Base-by-base conservation (phyloP, 495 filamentous ascomycete species). In the Alectoria sarmentosa region DNA sequence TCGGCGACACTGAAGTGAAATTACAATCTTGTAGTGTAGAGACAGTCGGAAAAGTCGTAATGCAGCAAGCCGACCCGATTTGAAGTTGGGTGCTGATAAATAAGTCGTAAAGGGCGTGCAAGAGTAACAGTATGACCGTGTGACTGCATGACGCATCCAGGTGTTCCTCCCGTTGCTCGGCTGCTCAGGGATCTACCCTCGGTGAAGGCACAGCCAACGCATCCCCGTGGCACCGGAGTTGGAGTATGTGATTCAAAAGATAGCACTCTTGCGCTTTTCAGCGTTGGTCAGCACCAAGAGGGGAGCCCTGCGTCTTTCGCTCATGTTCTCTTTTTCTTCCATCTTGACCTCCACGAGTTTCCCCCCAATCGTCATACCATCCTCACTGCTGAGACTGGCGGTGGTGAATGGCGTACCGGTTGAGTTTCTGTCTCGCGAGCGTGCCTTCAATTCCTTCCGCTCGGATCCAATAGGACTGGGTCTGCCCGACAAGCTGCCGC, bases 241-340 rank as follows among this genome's bases (percentile, higher is more conserved):
- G 10, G 26, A 56, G 5, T 48, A 8, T 17, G 17, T 52, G n/a
- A 9, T 38, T 72, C 46, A 85, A 68, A 81, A 83, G 71, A 88
- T 77, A 58, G 86, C 80, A 73, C 84, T 89, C 80, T 91, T 96
- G 72, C 92, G 88, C 85, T 96, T 96, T 78, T 95, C 91, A 63
- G 89, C 90, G 72, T 86, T 91, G 64, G 86, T 91, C 58, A 96
- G 82, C 65, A 97, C 88, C 73, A 96, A 84, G 82, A 91, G 87
- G 15, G 91, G 87, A 58, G 88, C 89, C 82, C 87, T 93, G 72
- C 89, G 88, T 72, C 87, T 83, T 58, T 86, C 86, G 48, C 82
- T 81, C 69, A 75, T 76, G 56, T 57, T 41, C 5, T 59, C 54
- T 38, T 73, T 71, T 61, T 69, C 69, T 63, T 79, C 76, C 41